Percentiles rank a stretch among this genome's conserved stretches.
These are phyloP conservation scores for Cladosporium sp. DNA, from an alignment of 2,329 filamentous ascomycete genomes.

Conservation along the genomic window DNA sequence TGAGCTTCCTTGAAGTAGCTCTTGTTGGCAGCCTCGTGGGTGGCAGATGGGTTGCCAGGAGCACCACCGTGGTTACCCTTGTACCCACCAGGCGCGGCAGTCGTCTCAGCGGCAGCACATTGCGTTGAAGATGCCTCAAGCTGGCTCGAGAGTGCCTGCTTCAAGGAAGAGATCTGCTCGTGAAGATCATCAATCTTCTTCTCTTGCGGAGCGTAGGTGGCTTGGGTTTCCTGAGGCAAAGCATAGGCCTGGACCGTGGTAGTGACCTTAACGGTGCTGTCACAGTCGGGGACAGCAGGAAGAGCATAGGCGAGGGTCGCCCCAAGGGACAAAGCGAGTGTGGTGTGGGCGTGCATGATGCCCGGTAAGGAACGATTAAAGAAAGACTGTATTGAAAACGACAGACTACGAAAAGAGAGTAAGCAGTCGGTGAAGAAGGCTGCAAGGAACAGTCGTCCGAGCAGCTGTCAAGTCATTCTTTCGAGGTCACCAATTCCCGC, in stretches of 20 bases:
- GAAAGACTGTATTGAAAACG: slow-evolving; percentile 8
- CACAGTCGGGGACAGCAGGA: not conserved
- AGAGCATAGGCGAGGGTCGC: slow-evolving; percentile 3
- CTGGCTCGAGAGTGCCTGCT: slow-evolving; percentile 4
- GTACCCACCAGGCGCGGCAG: not conserved
- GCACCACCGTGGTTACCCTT: slow-evolving; percentile 5
- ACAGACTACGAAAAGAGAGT: slow-evolving; percentile 4
- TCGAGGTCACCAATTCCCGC: not conserved
- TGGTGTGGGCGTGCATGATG: slow-evolving; percentile 12
- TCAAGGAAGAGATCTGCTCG: slow-evolving; percentile 6
- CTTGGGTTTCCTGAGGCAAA: not conserved
- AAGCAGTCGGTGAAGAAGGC: not conserved
- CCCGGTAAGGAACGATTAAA: slow-evolving; percentile 11
- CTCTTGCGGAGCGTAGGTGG: not conserved
- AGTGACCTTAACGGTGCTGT: not conserved
- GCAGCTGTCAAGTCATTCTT: slow-evolving; percentile 5
- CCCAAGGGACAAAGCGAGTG: slow-evolving; percentile 10
- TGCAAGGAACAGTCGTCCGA: not conserved
- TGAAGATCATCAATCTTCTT: slow-evolving; percentile 1
- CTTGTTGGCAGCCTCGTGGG: slow-evolving; percentile 4
- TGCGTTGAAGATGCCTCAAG: slow-evolving; percentile 1
- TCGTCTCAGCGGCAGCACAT: not conserved
- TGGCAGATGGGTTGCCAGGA: slow-evolving; percentile 8
- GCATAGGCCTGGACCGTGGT: not conserved
- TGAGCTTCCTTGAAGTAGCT: slow-evolving; percentile 6